Base-by-base conservation (phyloP, 176 grass and related monocot genomes). In the Carex littledalei region DNA sequence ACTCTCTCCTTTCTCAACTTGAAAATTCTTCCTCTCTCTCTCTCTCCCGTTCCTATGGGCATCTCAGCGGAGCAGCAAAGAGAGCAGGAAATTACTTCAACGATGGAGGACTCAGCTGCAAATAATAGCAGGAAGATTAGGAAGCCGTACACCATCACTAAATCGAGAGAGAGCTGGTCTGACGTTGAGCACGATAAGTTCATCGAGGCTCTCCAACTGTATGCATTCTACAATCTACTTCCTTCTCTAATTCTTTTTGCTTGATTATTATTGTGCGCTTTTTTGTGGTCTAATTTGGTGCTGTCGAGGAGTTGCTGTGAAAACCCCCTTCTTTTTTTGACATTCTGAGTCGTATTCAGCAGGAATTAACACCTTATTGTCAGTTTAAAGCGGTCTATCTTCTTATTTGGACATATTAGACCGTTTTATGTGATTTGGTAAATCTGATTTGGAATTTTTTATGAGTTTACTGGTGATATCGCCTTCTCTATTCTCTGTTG, bases 111-210 rank as follows among this genome's bases (percentile, higher is more conserved):
- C 21, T 54, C 63, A 10, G 61, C 1, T 49, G 81, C 63, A 50
- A 31, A 29, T 29, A 81, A 50, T 37, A 50, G 81, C 18, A 88
- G 86, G 75, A 94, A 94, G 88, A 82, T 90, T 32, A 65, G 90
- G 90, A 94, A 94, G 76, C 92, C 90, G 1, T 94, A 94, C 86
- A 92, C 90, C 81, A 90, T 92, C 86, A 90, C 88, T 83, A 94
- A 94, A 87, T 94, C 90, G 62, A n/a, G 90, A 54, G 92, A 94
- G 88, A 94, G 84, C 88, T 94, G 92, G 92, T 86, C 92, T 64
- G 88, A 94, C 70, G 65, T 89, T 3, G 90, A 94, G 92, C 92
- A 94, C 88, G 92, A 94, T 56, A 94, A 88, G 75, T 94, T 94
- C 84, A 90, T 94, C 75, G 92, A 94, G 86, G 92, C 92, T 0